These are phyloP conservation scores for Paecilomyces sp. DNA, from an alignment of 2,329 filamentous ascomycete genomes.

Conservation along the genomic window DNA sequence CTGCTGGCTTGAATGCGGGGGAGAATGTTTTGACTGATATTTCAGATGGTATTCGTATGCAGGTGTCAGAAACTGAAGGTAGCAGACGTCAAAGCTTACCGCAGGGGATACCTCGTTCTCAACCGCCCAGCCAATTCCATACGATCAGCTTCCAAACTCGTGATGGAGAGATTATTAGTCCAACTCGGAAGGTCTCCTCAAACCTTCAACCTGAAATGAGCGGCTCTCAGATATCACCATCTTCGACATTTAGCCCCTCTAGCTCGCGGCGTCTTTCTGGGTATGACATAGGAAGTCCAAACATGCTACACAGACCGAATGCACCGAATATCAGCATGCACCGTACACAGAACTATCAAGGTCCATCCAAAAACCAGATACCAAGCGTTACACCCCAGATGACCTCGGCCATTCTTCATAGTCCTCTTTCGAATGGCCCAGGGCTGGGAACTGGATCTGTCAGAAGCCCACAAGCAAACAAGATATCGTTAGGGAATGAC, in stretches of 20 bases:
- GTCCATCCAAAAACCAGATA: background rate
- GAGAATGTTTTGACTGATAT: background rate
- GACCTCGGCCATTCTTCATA: conserved; percentile 4
- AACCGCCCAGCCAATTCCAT: background rate
- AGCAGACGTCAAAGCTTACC: background rate
- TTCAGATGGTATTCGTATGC: background rate
- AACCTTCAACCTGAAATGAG: background rate
- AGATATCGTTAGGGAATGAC: conserved; percentile 16
- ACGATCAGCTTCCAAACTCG: background rate
- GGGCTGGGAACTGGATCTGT: background rate
- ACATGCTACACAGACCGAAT: background rate
- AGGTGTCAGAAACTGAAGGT: background rate
- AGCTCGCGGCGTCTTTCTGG: background rate
- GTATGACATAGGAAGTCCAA: background rate
- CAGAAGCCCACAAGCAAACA: background rate
- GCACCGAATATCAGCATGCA: background rate
- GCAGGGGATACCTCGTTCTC: background rate
- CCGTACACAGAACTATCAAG: background rate
- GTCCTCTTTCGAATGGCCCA: conserved; percentile 4
- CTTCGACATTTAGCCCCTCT: background rate
- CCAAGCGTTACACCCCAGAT: conserved; percentile 1
- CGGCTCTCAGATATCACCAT: background rate
- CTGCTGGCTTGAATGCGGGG: conserved; percentile 1
- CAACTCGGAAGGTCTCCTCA: background rate
- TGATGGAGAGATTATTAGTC: background rate